Evolutionary conservation across 768 basidiomycete species (phyloP).

Genomic region (Hygrocybe punicea): DNA sequence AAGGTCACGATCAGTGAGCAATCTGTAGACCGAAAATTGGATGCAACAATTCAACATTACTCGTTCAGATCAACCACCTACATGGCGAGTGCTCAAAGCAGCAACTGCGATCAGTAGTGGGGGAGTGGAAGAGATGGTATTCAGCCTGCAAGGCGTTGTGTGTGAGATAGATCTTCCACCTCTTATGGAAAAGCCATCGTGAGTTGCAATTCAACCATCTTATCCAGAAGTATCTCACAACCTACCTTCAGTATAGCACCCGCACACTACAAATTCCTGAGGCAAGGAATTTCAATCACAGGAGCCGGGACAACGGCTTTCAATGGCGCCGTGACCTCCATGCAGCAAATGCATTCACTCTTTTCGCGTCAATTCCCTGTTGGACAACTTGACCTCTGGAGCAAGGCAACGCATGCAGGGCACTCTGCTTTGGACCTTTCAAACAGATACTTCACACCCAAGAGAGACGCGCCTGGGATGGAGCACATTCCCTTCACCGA

Average conservation of each 20-base stretch:
- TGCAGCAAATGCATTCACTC: background rate
- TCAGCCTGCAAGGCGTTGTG: slow-evolving; percentile 5
- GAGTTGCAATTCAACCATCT: background rate
- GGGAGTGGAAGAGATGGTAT: slow-evolving; percentile 3
- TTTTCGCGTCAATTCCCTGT: slow-evolving; percentile 1
- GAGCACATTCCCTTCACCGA: slow-evolving; percentile 2
- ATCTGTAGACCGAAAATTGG: background rate
- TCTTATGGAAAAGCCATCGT: background rate
- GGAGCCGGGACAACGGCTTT: background rate
- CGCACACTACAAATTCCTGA: background rate
- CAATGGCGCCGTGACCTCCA: background rate
- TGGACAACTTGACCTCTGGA: background rate
- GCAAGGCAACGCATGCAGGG: background rate
- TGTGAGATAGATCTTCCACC: slow-evolving; percentile 3
- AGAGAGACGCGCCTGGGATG: background rate
- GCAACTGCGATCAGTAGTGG: background rate
- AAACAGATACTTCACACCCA: slow-evolving; percentile 12
- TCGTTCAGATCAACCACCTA: background rate
- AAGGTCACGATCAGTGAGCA: background rate
- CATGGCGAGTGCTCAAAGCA: background rate
- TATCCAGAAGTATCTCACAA: background rate
- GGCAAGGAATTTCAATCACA: slow-evolving; percentile 5
- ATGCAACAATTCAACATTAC: background rate
- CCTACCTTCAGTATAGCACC: background rate
- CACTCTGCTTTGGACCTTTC: slow-evolving; percentile 1